Base-by-base conservation (phyloP, 257 asterid genomes). In the Nicotiana attenuata region DNA sequence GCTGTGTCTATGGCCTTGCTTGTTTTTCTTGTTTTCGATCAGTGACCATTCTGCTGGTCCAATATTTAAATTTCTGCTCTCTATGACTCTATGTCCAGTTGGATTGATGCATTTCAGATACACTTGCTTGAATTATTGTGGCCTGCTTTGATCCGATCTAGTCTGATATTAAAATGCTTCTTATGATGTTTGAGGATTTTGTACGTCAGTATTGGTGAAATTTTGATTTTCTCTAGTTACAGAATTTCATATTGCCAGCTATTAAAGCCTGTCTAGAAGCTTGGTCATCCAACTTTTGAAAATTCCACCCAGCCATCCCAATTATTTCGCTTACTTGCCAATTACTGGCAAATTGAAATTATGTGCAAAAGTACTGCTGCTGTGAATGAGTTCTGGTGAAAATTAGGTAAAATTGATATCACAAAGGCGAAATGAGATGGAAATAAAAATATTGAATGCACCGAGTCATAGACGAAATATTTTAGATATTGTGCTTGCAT, bases 91-190 rank as follows among this genome's bases (percentile, higher is more conserved):
- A 10, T 52, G 57, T 52, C 57, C 60, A 73, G 78, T 73, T 73
- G 19, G 50, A 47, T 22, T 45, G 60, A 47, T 73, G 38, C 78
- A 71, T 71, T 47, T 73, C 14, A 20, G 60, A 22, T 47, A 22
- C 38, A 73, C 78, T 73, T 73, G 22, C 78, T 73, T 45, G 78
- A 73, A 47, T 47, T 47, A 73, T 73, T 47, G 61, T 73, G 61
- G 78, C 41, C 50, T 73, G 38, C 78, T 73, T 45, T 22, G 35
- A 73, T 73, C 61, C 4, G 22, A 47, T 31, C 38, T 47, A 73
- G 78, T 73, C 61, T 15, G 50, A 14, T 15, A 47, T 13, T 47
- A 22, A 41, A 45, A 73, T 73, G 61, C 22, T 47, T 47, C 4
- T 47, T n/a, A 14, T 73, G 38, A 73, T 22, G 50, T 41, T 41